Base-by-base conservation (phyloP, 371 early-diverging fungal genomes). In the Mortierella sp. region DNA sequence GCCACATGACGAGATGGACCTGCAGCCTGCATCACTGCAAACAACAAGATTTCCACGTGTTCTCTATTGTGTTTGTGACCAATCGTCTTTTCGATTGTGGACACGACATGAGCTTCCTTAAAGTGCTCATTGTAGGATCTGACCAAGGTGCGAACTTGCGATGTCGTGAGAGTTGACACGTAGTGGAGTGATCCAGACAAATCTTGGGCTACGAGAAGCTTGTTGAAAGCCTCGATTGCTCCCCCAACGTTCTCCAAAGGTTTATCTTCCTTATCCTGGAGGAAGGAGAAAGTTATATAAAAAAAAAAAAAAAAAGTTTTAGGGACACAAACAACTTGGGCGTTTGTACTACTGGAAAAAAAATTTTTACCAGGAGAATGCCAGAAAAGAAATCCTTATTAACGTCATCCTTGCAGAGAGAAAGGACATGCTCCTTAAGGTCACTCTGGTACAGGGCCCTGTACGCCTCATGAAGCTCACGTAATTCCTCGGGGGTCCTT, bases 1-100 rank as follows among this genome's bases (percentile, higher is more conserved):
- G 81, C 38, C 16, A 81, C 61, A 63, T 81, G 81, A 43, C 81
- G 81, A 1, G 67, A 57, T 28, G 81, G 69, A 21, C 75, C 81
- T 3, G 72, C 53, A 15, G 67, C 71, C 45, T 75, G 75, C 81
- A 81, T 81, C 21, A 81, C 60, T 6, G 69, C 60, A 59, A 72
- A 81, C 53, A 75, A 57, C 55, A 81, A 21, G 13, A 81, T 10
- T 52, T 81, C 72, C 33, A 70, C 16, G 15, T 74, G 64, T 6
- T 70, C 74, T 16, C 68, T 60, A 61, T 74, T 79, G 52, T 70
- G 70, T 50, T 63, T 66, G 19, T 10, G 65, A 1, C 58, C 65
- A 50, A 74, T 21, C 24, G 24, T 61, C 64, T 81, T 81, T 28
- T 72, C 57, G 21, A 81, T 57, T 6, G 69, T 52, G 9, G 81